These are phyloP conservation scores for Nothophytophthora sp. DNA, from an alignment of 352 stramenopile genomes.

Conservation along the genomic window DNA sequence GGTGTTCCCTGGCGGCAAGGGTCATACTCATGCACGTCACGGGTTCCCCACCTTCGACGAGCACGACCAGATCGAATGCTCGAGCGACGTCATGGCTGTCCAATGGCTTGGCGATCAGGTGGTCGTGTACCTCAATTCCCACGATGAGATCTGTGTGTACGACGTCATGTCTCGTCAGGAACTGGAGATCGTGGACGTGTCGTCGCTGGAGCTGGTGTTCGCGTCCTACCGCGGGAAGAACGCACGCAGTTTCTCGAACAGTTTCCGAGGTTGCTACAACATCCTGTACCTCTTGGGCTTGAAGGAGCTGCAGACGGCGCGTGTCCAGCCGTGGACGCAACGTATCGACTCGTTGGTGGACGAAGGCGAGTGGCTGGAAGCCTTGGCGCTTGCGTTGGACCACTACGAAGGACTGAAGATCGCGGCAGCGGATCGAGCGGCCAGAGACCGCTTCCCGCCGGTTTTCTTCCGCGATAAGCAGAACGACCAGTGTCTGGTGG, in stretches of 20 bases:
- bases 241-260: conserved; percentile 81
- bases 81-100: conserved; percentile 90
- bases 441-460: conserved; percentile 81
- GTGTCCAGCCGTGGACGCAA: conserved; percentile 91
- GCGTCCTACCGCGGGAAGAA: conserved; percentile 91
- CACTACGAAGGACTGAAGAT: conserved; percentile 94
- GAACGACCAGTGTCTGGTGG: conserved; percentile 89
- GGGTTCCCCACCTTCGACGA: conserved; percentile 95
- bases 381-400: conserved; percentile 94
- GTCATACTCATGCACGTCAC: conserved; percentile 79
- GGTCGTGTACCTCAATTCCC: conserved; percentile 94
- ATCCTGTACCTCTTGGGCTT: conserved; percentile 93
- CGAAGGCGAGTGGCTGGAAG: conserved; percentile 97
- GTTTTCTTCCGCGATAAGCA: conserved; percentile 90
- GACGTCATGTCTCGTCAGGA: conserved; percentile 96
- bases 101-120: conserved; percentile 97
- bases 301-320: conserved; percentile 91
- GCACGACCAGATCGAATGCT: conserved; percentile 91
- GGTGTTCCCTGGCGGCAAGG: conserved; percentile 72
- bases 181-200: conserved; percentile 95
- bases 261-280: conserved; percentile 93
- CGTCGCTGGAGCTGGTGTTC: conserved; percentile 92
- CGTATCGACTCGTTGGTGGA: conserved; percentile 95
- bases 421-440: conserved; percentile 74
- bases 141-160: conserved; percentile 96